A percentile compares a stretch with the other conserved stretches of the same genome.
These are phyloP conservation scores for Bryum argenteum DNA, from an alignment of 225 moss, liverwort and hornwort genomes.

Conservation along the genomic window DNA sequence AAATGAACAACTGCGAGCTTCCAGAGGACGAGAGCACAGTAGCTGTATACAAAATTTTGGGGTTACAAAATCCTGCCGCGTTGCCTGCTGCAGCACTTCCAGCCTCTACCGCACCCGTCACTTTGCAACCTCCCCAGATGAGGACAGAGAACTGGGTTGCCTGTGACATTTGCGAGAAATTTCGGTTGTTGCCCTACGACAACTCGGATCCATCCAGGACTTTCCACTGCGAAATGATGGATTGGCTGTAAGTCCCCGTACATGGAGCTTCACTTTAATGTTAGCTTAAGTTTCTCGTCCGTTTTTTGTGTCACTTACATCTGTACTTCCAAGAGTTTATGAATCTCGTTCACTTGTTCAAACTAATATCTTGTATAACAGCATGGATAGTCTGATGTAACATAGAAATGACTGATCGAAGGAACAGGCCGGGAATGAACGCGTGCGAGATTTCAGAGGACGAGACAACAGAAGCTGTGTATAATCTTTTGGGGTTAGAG, in stretches of 20 bases:
- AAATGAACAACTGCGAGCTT: slow-evolving; percentile 81
- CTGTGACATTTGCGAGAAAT: slow-evolving; percentile 84
- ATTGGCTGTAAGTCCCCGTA: slow-evolving; percentile 81
- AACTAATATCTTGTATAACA: slow-evolving; percentile 13
- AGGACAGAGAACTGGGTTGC: slow-evolving; percentile 87
- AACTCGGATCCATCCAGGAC: slow-evolving; percentile 63
- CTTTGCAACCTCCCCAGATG: slow-evolving; percentile 38
- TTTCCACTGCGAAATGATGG: slow-evolving; percentile 94
- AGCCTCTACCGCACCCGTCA: slow-evolving; percentile 31
- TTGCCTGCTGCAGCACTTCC: slow-evolving; percentile 39
- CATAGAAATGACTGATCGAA: slow-evolving; percentile 13
- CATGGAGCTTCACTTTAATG: slow-evolving; percentile 8
- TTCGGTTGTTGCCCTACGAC: slow-evolving; percentile 80
- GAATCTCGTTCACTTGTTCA: slow-evolving; percentile 19
- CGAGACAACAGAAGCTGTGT: slow-evolving; percentile 82
- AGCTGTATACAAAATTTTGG: slow-evolving; percentile 75
- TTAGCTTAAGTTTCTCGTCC: neutral
- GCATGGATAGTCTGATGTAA: slow-evolving; percentile 31
- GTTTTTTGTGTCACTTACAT: slow-evolving; percentile 3
- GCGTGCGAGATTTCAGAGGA: slow-evolving; percentile 77
- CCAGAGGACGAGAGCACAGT: slow-evolving; percentile 76
- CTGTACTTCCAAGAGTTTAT: slow-evolving; percentile 3
- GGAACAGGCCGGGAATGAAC: slow-evolving; percentile 80
- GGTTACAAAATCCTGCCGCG: slow-evolving; percentile 67
- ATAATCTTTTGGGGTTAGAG: slow-evolving; percentile 66